Percentiles rank a stretch among this genome's conserved stretches.
phyloP scores from a whole-genome alignment of 2,329 filamentous ascomycete species.

The Claviceps africana region DNA sequence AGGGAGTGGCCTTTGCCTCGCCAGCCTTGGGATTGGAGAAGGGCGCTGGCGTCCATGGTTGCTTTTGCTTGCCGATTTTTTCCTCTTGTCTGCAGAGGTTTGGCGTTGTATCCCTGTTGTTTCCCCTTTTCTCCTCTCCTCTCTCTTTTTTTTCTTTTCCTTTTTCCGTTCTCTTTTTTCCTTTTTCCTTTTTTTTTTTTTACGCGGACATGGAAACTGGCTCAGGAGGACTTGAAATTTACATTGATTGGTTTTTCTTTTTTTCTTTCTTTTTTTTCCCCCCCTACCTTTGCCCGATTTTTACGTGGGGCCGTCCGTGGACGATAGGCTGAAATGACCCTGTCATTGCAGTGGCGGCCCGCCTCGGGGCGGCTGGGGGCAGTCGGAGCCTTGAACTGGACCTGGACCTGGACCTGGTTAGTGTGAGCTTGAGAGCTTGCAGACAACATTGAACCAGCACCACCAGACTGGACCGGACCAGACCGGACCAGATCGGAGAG shows the following conservation, averaged over 20 bases:
- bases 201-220: background rate
- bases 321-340: background rate
- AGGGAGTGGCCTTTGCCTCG: conserved; percentile 77
- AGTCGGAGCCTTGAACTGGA: too few relatives aligned
- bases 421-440: too few relatives aligned
- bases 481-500: too few relatives aligned
- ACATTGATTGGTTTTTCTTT: background rate
- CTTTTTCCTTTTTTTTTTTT: background rate
- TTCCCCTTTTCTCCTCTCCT: background rate
- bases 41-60: conserved; percentile 68
- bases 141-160: background rate
- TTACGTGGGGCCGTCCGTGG: background rate
- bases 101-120: too few relatives aligned
- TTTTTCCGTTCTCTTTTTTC: background rate
- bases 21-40: conserved; percentile 81
- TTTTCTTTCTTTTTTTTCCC: background rate
- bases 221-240: background rate
- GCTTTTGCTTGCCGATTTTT: background rate
- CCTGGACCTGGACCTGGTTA: background rate
- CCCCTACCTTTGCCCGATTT: too few relatives aligned
- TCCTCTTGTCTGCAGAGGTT: background rate
- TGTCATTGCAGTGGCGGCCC: background rate
- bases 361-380: too few relatives aligned
- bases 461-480: too few relatives aligned
- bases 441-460: too few relatives aligned